Evolutionary conservation across 495 filamentous ascomycete genomes (phyloP), one percentile per base, ranked within the genome.

Genomic region (Hyaloscypha variabilis): DNA sequence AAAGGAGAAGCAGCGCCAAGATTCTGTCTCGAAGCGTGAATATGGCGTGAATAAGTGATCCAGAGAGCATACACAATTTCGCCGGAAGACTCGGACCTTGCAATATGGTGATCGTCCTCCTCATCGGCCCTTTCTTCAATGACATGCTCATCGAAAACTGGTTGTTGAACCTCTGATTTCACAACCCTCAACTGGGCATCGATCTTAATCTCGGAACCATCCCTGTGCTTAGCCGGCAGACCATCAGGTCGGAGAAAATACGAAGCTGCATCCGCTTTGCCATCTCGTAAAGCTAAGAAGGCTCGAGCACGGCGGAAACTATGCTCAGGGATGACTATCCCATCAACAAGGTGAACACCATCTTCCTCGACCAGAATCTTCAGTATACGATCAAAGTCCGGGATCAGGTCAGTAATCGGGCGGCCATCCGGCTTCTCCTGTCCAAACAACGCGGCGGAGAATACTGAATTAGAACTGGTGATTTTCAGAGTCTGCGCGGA

Each of bases 131-230:
- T 67, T 68, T 85, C 83, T n/a, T 74, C 70, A 55, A 81, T 79
- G 10, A 81, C 75, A 58, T 78, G 65, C 55, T 83, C 78, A 49
- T 77, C 78, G 61, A 61, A 74, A 24, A 74, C 76, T 36, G 74
- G 73, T 10, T 56, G 49, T 31, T 67, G 73, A 60, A 82, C 89
- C 61, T 94, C 91, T 59, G 92, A 97, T 75, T 93, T 93, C 6
- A 97, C 94, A 24, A 98, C 93, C 14, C 96, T 90, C 88, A 99
- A 88, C 74, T 98, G 95, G 13, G 96, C 87, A 73, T 99, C 95
- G 24, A 99, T 91, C 69, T 90, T 92, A 60, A 99, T 89, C 59
- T 94, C 91, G 5, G 90, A 85, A 2, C 95, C 95, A 74, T 98
- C 95, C 10, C 93, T 87, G 71, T 99, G 95, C 68, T 83, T 88